Evolutionary conservation across 176 grass and related monocot genomes (phyloP), one percentile per base, ranked within the genome.

Genomic region (Zoysia japonica): DNA sequence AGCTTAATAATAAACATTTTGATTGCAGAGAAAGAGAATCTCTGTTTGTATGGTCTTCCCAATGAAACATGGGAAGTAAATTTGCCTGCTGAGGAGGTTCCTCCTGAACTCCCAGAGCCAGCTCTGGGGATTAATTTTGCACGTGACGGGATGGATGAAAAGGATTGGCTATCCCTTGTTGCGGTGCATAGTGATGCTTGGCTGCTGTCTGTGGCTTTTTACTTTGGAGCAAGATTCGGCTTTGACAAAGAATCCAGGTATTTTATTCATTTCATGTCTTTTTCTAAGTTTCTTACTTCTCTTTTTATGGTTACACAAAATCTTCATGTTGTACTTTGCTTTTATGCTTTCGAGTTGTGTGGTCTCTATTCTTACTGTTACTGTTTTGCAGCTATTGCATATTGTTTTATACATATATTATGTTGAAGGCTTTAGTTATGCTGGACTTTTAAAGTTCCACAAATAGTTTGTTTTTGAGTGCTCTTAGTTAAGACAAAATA

Each of bases 1-100:
- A 48, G 17, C 49, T 70, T 75, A 70, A 19, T 1, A 12, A 6
- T 68, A 52, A 28, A 19, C 4, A 36, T 91, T 82, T 64, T 57
- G 38, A 66, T 89, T 87, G 78, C 84, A 97, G 94, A 97, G 82
- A 97, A 97, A 82, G 94, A 97, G 82, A 97, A 97, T 78, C 47
- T 97, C 51, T 97, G 94, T 75, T 79, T 97, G 63, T 97, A 97
- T 78, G 94, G 94, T 61, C 94, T 93, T 74, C 94, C 94, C 15
- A 97, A 93, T 78, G 94, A 97, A 81, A 97, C 94, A 17, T 97
- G 94, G 94, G 94, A 97, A 86, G 94, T 97, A 46, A 97, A 91
- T 49, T 86, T 93, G 86, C 94, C 91, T 42, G 91, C 91, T 8
- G 94, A 97, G 85, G 94, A 97, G 70, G 94, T 97, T 65, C 94